Evolutionary conservation across 805 yeast species (phyloP).

Genomic region (Lipomyces yamadae): DNA sequence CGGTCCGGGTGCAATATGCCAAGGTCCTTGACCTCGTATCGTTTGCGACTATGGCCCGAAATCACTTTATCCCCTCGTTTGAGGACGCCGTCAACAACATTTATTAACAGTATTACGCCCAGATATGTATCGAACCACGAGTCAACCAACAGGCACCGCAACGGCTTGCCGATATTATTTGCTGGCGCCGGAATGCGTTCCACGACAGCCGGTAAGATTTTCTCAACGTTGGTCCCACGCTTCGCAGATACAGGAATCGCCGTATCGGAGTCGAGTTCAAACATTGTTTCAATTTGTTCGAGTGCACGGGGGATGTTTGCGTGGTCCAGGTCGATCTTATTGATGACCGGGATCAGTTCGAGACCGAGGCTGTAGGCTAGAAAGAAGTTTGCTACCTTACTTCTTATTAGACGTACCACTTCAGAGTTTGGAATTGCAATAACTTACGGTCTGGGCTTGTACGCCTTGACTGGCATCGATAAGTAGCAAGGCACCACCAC

Average conservation of each 20-base stretch:
- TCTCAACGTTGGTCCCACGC: constrained; percentile 79
- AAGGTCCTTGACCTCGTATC: constrained; percentile 87
- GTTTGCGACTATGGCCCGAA: constrained; percentile 75
- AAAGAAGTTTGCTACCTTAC: constrained; percentile 78
- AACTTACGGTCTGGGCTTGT: constrained; percentile 84
- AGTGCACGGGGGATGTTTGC: constrained; percentile 82
- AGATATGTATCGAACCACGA: constrained; percentile 95
- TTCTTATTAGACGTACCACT: background rate
- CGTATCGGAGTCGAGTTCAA: constrained; percentile 75
- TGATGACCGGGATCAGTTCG: constrained; percentile 83
- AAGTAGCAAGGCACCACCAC: constrained; percentile 87
- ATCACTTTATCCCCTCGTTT: constrained; percentile 74
- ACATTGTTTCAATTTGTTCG: constrained; percentile 82
- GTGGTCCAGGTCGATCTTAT: constrained; percentile 86
- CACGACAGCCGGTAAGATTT: constrained; percentile 79
- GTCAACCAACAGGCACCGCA: constrained; percentile 84
- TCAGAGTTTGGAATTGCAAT: background rate
- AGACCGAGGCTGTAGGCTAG: constrained; percentile 85
- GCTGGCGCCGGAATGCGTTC: constrained; percentile 80
- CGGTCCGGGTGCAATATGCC: constrained; percentile 96
- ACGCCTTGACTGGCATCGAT: constrained; percentile 97
- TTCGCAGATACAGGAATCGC: constrained; percentile 89
- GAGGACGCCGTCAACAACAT: constrained; percentile 81
- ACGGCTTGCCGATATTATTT: constrained; percentile 58
- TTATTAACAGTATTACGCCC: constrained; percentile 85